phyloP scores from a whole-genome alignment of 169 alveolate species.

The Cryptosporidium bovis region DNA sequence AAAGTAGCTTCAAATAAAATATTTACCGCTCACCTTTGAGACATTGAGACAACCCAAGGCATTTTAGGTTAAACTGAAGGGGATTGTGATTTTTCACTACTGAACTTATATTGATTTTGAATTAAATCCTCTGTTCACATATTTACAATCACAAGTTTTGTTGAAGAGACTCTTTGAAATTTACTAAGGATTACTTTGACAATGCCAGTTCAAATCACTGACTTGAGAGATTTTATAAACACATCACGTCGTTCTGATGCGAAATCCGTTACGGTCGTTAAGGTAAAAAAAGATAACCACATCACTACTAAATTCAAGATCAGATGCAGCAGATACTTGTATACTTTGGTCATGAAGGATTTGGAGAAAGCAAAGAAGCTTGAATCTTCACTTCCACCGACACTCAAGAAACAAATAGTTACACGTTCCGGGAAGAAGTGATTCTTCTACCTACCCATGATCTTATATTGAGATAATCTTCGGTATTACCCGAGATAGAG shows the following conservation, averaged over 20 bases:
- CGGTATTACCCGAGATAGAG: too few species aligned
- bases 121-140: too few species aligned
- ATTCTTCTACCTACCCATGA: neutral
- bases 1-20: too few species aligned
- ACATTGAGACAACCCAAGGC: too few species aligned
- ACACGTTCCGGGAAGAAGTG: conserved; percentile 52
- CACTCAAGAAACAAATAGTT: conserved; percentile 76
- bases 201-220: conserved; percentile 86
- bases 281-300: conserved; percentile 84
- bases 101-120: too few species aligned
- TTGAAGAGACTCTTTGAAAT: neutral
- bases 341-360: conserved; percentile 93
- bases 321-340: conserved; percentile 91
- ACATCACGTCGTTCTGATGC: conserved; percentile 87
- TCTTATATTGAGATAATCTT: too few species aligned
- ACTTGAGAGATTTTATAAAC: conserved; percentile 84
- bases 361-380: conserved; percentile 93
- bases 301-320: conserved; percentile 92
- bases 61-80: too few species aligned
- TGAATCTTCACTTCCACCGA: conserved; percentile 89
- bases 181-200: neutral
- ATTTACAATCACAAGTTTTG: too few species aligned
- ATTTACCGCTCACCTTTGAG: too few species aligned
- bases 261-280: conserved; percentile 86
- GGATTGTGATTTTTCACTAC: too few species aligned